These are phyloP conservation scores for Rhizoclosmatium hyalinum DNA, from an alignment of 371 early-diverging fungal genomes.

Conservation along the genomic window DNA sequence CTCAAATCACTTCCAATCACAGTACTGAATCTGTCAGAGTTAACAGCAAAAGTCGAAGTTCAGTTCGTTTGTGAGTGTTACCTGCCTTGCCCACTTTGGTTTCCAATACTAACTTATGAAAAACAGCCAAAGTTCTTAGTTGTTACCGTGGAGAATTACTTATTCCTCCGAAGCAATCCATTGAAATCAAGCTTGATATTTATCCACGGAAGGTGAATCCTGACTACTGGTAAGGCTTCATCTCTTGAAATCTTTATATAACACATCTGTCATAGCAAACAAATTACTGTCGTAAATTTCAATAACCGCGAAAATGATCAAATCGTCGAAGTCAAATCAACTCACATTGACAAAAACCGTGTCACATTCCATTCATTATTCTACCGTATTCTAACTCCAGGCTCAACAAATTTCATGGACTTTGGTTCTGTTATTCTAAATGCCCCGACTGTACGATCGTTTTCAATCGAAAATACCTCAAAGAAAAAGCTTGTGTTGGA, in stretches of 20 bases:
- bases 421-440: conserved; percentile 86
- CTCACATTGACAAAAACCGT: conserved; percentile 93
- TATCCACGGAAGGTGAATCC: conserved; percentile 98
- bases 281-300: conserved; percentile 90
- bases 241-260: too few species aligned
- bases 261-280: conserved; percentile 65
- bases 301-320: conserved; percentile 90
- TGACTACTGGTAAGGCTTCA: conserved; percentile 68
- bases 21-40: conserved; percentile 86
- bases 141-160: conserved; percentile 79
- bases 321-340: conserved; percentile 89
- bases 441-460: conserved; percentile 78
- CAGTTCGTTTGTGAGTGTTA: conserved; percentile 65
- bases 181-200: conserved; percentile 88
- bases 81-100: not conserved
- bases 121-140: conserved; percentile 89
- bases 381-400: conserved; percentile 89
- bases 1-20: conserved; percentile 84
- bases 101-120: not conserved
- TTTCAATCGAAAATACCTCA: conserved; percentile 85
- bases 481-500: conserved; percentile 47
- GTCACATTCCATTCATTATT: conserved; percentile 96
- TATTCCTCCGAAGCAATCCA: conserved; percentile 84
- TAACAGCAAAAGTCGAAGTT: conserved; percentile 84
- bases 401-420: conserved; percentile 91